These are phyloP conservation scores for Alloascoidea africana DNA, from an alignment of 805 yeast species.

Conservation along the genomic window DNA sequence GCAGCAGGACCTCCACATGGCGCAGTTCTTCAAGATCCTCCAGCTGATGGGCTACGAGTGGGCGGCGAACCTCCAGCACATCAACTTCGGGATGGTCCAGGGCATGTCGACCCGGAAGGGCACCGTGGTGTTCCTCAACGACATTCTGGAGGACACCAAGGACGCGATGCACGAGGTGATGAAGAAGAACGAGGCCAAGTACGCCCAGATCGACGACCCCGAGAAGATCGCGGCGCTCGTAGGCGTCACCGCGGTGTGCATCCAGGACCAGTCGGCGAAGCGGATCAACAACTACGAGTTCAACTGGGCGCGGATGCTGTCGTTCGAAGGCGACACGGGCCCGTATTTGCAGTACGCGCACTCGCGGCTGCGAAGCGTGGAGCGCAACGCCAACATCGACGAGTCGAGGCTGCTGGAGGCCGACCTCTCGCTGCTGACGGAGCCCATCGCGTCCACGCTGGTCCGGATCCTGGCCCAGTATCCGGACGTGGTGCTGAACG, in stretches of 20 bases:
- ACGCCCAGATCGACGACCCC: conserved; percentile 86
- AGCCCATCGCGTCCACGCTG: conserved; percentile 55
- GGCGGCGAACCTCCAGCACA: conserved; percentile 69
- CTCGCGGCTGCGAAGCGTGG: conserved; percentile 88
- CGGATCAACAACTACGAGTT: conserved; percentile 92
- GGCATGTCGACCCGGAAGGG: conserved; percentile 99
- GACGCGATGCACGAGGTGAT: conserved; percentile 92
- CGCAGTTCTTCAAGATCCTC: conserved; percentile 88
- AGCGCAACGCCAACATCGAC: conserved; percentile 59
- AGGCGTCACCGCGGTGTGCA: conserved; percentile 96
- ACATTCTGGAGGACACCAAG: conserved; percentile 83
- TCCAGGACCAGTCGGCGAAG: conserved; percentile 97
- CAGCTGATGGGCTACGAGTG: conserved; percentile 83
- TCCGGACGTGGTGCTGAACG: conserved; percentile 79
- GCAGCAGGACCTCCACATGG: conserved; percentile 90
- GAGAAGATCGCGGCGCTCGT: conserved; percentile 89
- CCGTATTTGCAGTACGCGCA: conserved; percentile 98
- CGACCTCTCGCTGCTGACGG: conserved; percentile 47
- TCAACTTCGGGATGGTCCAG: conserved; percentile 94
- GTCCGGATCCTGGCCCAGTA: conserved; percentile 73
- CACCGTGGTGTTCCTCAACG: conserved; percentile 94
- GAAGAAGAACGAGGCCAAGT: conserved; percentile 83
- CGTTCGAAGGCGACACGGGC: conserved; percentile 98
- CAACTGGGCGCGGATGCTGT: conserved; percentile 96
- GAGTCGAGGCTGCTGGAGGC: conserved; percentile 29